Conservation (phyloP, 2,329 filamentous ascomycete species). For the Apiospora kogelbergensis region DNA sequence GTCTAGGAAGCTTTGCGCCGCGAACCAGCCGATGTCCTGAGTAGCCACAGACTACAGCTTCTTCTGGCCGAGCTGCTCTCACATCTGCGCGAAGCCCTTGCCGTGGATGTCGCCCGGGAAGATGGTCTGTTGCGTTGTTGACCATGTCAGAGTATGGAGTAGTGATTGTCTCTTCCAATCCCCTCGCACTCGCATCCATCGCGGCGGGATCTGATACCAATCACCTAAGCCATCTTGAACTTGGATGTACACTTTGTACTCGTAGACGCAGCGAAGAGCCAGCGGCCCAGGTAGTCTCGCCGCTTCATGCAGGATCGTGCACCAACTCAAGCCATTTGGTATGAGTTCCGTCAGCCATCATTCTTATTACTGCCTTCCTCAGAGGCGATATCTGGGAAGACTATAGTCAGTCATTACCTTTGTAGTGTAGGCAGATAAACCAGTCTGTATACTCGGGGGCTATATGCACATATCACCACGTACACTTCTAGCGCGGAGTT, state of each 20-base stretch:
- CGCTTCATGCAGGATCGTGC: background rate
- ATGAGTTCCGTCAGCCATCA: background rate
- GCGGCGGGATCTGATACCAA: background rate
- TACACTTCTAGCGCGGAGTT: background rate
- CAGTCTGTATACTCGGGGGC: no score
- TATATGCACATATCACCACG: no score
- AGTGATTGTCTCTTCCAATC: background rate
- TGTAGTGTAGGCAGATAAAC: background rate
- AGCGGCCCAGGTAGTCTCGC: background rate
- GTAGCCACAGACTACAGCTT: constrained; percentile 38
- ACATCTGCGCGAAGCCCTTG: constrained; percentile 31
- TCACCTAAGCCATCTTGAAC: background rate
- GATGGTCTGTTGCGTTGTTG: background rate
- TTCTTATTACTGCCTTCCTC: background rate
- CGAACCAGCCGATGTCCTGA: constrained; percentile 40
- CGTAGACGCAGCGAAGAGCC: no score
- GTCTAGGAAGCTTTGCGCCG: constrained; percentile 34
- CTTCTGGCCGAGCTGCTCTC: constrained; percentile 29
- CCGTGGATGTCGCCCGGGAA: constrained; percentile 29
- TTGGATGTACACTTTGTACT: no score
- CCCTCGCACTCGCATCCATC: background rate
- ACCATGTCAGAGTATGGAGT: background rate
- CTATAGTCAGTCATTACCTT: background rate
- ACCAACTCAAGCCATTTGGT: background rate
- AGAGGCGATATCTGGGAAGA: background rate